phyloP scores from a whole-genome alignment of 2,329 filamentous ascomycete species.

The Neonectria neomacrospora region DNA sequence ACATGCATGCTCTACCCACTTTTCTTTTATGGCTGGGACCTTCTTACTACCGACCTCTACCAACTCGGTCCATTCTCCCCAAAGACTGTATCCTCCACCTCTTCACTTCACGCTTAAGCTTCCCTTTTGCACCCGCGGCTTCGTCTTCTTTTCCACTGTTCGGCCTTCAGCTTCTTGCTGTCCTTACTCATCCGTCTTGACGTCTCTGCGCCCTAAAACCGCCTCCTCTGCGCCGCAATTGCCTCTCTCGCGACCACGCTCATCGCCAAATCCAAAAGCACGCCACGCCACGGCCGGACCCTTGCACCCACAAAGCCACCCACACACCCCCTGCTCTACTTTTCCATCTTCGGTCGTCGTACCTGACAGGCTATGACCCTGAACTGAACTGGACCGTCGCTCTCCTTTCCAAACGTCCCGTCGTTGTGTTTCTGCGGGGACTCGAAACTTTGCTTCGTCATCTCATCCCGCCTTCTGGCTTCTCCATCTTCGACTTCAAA shows the following conservation, averaged over 20 bases:
- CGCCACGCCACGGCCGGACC: conserved; percentile 41
- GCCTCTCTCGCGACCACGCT: conserved; percentile 22
- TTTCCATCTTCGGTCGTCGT: conserved; percentile 39
- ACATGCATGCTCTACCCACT: conserved; percentile 13
- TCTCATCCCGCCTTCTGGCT: conserved; percentile 36
- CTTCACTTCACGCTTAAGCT: background rate
- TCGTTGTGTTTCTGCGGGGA: conserved; percentile 44
- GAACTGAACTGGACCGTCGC: conserved; percentile 33
- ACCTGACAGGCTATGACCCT: conserved; percentile 35
- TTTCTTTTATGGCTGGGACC: background rate
- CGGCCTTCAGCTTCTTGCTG: background rate
- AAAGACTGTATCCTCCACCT: background rate
- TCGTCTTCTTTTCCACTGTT: background rate
- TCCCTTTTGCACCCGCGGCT: background rate
- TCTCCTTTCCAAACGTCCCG: conserved; percentile 40
- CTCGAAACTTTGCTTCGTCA: conserved; percentile 43
- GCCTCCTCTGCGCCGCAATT: conserved; percentile 29
- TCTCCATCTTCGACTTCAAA: conserved; percentile 26
- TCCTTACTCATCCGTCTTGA: background rate
- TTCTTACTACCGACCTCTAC: background rate
- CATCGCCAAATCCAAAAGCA: conserved; percentile 37
- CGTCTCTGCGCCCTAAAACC: background rate
- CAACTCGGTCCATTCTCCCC: background rate
- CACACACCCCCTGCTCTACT: conserved; percentile 42
- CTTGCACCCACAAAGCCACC: conserved; percentile 44